Evolutionary conservation across 208 protist species (phyloP).

Genomic region (Acanthamoeba triangularis): DNA sequence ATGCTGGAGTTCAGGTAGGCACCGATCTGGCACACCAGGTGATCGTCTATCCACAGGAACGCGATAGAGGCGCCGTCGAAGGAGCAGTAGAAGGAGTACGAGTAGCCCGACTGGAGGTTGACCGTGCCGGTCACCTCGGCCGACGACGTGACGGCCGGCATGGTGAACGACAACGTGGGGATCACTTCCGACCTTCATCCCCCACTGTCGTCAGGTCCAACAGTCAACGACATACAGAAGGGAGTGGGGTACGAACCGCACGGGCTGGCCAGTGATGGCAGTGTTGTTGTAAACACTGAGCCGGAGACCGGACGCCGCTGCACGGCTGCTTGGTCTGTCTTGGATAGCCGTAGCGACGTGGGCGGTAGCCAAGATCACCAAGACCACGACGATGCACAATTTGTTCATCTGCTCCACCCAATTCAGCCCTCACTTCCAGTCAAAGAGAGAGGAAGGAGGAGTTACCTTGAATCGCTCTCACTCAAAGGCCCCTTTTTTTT

Average conservation of each 20-base stretch:
- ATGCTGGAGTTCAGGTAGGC: neutral
- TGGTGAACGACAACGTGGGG: neutral
- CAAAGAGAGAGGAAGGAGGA: no score
- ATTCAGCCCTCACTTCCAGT: no score
- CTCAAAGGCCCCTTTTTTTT: no score
- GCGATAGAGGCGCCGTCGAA: neutral
- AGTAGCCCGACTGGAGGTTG: neutral
- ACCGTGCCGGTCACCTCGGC: neutral
- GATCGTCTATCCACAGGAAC: neutral
- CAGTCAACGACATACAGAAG: neutral
- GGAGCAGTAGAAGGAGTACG: neutral
- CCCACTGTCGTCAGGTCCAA: no score
- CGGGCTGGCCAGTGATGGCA: neutral
- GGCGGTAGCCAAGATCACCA: no score
- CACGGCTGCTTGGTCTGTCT: no score
- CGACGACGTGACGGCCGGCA: neutral
- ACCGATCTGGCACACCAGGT: neutral
- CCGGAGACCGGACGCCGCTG: no score
- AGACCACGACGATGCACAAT: no score
- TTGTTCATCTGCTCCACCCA: no score
- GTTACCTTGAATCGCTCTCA: no score
- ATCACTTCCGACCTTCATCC: neutral
- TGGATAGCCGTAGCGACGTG: no score
- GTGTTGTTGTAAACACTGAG: neutral
- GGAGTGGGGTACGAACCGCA: neutral